Conservation (phyloP, 768 basidiomycete species). For the Austroboletus eburneus region DNA sequence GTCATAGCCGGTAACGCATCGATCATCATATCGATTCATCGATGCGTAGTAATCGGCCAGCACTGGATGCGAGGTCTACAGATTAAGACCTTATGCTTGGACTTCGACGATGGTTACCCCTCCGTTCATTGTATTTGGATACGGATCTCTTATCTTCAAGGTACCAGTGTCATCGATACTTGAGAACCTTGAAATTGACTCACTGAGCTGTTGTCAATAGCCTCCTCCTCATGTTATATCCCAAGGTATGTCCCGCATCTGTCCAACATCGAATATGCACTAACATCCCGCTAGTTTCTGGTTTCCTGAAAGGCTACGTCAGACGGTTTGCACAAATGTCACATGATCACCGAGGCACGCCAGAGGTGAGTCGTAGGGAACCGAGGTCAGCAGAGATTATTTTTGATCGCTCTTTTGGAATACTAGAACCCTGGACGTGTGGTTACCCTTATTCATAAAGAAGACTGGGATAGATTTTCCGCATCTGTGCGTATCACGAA, state of each 20-base stretch:
- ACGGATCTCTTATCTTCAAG: slow-evolving; percentile 92
- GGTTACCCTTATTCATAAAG: slow-evolving; percentile 83
- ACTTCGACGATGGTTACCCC: slow-evolving; percentile 10
- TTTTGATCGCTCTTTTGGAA: too few species aligned
- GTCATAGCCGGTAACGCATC: too few species aligned
- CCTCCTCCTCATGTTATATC: slow-evolving; percentile 76
- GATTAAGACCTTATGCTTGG: not conserved
- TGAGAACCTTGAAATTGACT: not conserved
- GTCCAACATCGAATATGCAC: not conserved
- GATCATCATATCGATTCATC: too few species aligned
- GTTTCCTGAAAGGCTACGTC: slow-evolving; percentile 88
- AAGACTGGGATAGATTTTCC: slow-evolving; percentile 81
- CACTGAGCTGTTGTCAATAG: slow-evolving; percentile 34
- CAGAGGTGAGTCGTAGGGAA: slow-evolving; percentile 46
- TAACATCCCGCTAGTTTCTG: slow-evolving; percentile 45
- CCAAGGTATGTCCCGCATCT: slow-evolving; percentile 43
- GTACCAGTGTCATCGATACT: slow-evolving; percentile 20
- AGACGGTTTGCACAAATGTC: slow-evolving; percentile 88
- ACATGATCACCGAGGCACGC: slow-evolving; percentile 90
- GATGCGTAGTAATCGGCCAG: too few species aligned
- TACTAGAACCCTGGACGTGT: slow-evolving; percentile 78
- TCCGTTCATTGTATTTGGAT: slow-evolving; percentile 81
- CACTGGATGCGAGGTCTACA: too few species aligned
- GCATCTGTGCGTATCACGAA: slow-evolving; percentile 44
- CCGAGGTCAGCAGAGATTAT: too few species aligned